Evolutionary conservation across 2,329 filamentous ascomycete species (phyloP).

Genomic region (Ceratocystis lukuohia): DNA sequence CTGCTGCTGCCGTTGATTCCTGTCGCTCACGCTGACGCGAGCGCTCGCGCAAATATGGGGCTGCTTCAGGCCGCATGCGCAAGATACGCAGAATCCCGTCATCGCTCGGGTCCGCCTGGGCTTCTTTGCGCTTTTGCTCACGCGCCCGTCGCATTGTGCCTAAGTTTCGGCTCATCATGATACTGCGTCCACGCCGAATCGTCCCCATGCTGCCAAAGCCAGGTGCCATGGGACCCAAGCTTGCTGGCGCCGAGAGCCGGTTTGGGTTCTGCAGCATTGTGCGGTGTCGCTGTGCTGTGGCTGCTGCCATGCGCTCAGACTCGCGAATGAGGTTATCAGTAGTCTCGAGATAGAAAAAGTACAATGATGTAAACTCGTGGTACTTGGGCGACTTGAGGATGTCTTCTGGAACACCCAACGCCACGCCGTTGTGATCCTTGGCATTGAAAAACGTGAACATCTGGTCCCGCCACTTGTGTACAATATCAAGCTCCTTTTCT

Average conservation of each 20-base stretch:
- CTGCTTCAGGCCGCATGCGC: constrained; percentile 85
- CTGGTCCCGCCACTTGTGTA: constrained; percentile 85
- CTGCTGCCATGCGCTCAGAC: constrained; percentile 90
- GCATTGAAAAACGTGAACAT: constrained; percentile 94
- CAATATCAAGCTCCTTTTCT: constrained; percentile 81
- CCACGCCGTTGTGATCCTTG: constrained; percentile 69
- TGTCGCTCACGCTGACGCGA: constrained; percentile 89
- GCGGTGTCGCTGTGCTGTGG: constrained; percentile 62
- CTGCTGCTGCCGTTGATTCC: constrained; percentile 77
- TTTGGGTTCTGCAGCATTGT: constrained; percentile 50
- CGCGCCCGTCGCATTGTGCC: constrained; percentile 95
- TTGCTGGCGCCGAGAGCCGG: constrained; percentile 54
- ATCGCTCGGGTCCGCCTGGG: constrained; percentile 90
- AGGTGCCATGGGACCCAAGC: constrained; percentile 37
- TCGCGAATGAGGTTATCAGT: constrained; percentile 85
- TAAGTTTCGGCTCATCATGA: constrained; percentile 87
- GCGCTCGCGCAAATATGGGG: constrained; percentile 73
- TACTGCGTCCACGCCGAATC: constrained; percentile 56
- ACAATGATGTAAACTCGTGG: constrained; percentile 87
- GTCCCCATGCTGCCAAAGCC: constrained; percentile 57
- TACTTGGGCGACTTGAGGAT: constrained; percentile 95
- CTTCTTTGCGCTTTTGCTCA: constrained; percentile 88
- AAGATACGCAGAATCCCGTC: constrained; percentile 96
- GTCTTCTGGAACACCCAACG: constrained; percentile 77
- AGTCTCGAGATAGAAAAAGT: constrained; percentile 96